Evolutionary conservation across 1,284 basidiomycete species (phyloP), one percentile per base, ranked within the genome.

Genomic region (Flammula alnicola): DNA sequence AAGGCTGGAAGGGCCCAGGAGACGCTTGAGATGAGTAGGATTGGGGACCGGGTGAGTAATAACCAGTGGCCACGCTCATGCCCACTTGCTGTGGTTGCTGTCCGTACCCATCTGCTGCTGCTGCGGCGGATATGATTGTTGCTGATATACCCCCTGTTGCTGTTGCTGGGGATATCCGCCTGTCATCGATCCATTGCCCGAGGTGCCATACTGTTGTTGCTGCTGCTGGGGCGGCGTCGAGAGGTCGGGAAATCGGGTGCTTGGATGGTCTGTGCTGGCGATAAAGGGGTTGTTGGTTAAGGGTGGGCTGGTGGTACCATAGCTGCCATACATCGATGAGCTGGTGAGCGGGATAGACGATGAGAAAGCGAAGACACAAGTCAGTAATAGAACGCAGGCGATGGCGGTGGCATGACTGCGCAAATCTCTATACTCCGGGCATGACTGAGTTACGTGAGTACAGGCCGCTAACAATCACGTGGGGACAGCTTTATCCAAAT

Each of bases 241-340:
- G 54, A 84, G 66, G 55, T 82, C 81, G 25, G 82, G 82, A 56
- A 74, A 84, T 44, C 83, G 76, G 29, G 70, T 63, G 23, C 75
- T 72, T 25, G 78, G 68, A 47, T 72, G 70, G 16, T 73, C 71
- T 44, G 81, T 73, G 29, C 66, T 65, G 38, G 63, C 26, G 36
- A 77, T 61, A 59, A 85, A 85, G 0, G 83, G 83, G 49, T 84
- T 85, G 61, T 82, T 85, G 32, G 75, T 73, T 41, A 75, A 47
- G 23, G 63, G 64, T 17, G 68, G 59, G 26, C 61, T 65, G 5
- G 60, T 43, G 17, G 66, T 40, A 16, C 65, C 67, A 49, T 73
- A 75, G 20, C 63, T 64, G 47, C 68, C 67, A 52, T 64, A 66
- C 62, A 76, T 62, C 29, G 49, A 30, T 14, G 41, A 12, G 31